phyloP scores from a whole-genome alignment of 768 basidiomycete genomes.

The Suillus americanus region DNA sequence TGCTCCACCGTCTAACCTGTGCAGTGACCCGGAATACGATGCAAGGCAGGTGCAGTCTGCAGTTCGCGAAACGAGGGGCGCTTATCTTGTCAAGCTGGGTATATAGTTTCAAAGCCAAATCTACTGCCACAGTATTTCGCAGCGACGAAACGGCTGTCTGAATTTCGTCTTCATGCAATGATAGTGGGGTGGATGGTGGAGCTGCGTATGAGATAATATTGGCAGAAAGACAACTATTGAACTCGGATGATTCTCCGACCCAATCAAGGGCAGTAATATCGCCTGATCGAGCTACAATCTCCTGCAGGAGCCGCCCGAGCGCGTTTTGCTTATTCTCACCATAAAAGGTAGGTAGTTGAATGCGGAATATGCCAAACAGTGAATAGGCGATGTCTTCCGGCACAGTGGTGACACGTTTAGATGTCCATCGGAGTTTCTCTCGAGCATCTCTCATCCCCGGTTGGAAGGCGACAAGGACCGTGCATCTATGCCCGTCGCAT shows the following conservation, averaged over 20 bases:
- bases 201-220: background rate
- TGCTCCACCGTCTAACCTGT: background rate
- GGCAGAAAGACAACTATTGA: background rate
- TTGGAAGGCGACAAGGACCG: background rate
- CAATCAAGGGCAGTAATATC: too few species aligned
- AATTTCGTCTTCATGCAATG: background rate
- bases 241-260: background rate
- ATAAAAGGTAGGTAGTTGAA: background rate
- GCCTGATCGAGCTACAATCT: too few species aligned
- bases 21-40: background rate
- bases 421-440: background rate
- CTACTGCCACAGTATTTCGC: background rate
- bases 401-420: background rate
- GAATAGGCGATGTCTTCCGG: background rate
- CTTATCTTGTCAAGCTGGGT: background rate
- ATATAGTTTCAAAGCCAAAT: background rate
- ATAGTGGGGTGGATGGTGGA: background rate
- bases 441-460: background rate
- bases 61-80: background rate
- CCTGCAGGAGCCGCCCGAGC: too few species aligned
- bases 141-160: background rate
- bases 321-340: too few species aligned
- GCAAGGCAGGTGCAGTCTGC: background rate
- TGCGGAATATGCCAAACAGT: background rate
- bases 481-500: background rate